Conservation (phyloP, 2,329 filamentous ascomycete genomes). For the Fusarium compactum region DNA sequence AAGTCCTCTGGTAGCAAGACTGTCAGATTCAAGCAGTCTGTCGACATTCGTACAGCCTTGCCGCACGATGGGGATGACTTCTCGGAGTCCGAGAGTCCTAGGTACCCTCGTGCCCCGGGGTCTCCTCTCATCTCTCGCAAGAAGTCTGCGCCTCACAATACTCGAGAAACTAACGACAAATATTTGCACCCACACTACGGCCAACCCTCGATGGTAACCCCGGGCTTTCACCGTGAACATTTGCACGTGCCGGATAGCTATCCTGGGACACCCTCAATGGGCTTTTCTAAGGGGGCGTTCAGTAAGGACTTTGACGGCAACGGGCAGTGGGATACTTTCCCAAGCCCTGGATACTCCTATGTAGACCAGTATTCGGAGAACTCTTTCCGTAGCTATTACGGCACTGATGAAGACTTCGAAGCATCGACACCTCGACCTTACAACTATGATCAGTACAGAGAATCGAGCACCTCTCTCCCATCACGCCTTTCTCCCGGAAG, state of each 20-base stretch:
- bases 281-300: constrained; percentile 43
- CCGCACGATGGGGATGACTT: constrained; percentile 23
- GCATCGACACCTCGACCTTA: background rate
- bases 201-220: constrained; percentile 3
- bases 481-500: constrained; percentile 31
- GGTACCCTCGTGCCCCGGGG: constrained; percentile 2
- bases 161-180: background rate
- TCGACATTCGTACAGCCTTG: constrained; percentile 35
- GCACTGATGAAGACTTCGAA: constrained; percentile 2
- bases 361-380: background rate
- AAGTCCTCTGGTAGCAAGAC: constrained; percentile 46
- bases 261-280: constrained; percentile 20
- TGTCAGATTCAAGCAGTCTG: constrained; percentile 43
- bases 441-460: constrained; percentile 4
- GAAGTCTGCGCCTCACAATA: background rate
- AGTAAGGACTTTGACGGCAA: constrained; percentile 35
- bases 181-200: constrained; percentile 25
- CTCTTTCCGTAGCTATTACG: constrained; percentile 6
- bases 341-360: constrained; percentile 3
- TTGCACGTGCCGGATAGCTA: constrained; percentile 26
- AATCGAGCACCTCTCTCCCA: constrained; percentile 29
- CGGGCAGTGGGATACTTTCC: constrained; percentile 26
- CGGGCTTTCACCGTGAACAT: constrained; percentile 2
- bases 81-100: constrained; percentile 24
- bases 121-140: constrained; percentile 37